Base-by-base conservation (phyloP, 2,329 filamentous ascomycete genomes). In the Fusarium oligoseptatum region DNA sequence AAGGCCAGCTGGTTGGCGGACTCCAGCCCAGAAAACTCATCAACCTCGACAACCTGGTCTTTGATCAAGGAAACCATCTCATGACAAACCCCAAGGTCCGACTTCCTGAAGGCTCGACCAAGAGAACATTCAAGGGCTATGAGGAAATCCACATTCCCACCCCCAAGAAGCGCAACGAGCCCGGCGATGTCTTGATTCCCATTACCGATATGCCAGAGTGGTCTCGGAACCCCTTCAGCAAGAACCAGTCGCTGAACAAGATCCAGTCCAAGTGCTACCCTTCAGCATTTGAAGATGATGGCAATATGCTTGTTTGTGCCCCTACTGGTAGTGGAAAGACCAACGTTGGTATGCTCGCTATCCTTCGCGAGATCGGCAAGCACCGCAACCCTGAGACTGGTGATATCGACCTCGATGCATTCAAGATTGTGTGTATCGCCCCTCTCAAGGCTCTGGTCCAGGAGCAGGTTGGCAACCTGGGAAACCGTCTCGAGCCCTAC, bases 61-160 rank as follows among this genome's bases (percentile, higher is more conserved):
- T 99, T 81, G 97, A 98, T 77, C 96, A 98, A 84, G 97, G 97
- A 63, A 99, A 98, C 79, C 97, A 99, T 86, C 88, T 99, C 50
- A 99, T 98, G 96, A 98, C 97, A n/a, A 99, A 99, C 79, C 94
- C 95, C 8, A 98, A 95, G 81, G 97, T 99, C 56, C 93, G 94
- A 73, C 88, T 99, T 22, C 97, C 97, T 0, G 95, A 98, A 81
- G 97, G 97, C 12, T 98, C 97, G 3, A 98, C 94, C 0, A 98
- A 98, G 83, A 91, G 95, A 57, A 95, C 94, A 0, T 98, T 98
- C 85, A 99, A 99, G 83, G 97, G 97, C 37, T 99, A 98, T 77
- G 97, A 99, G 83, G 97, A 99, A 81, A 98, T 98, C 68, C 97
- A 99, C 81, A 95, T 99, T 5, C 97, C 97, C 9, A 91, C 95